Evolutionary conservation across 768 basidiomycete species (phyloP).

Genomic region (Obba rivulosa): DNA sequence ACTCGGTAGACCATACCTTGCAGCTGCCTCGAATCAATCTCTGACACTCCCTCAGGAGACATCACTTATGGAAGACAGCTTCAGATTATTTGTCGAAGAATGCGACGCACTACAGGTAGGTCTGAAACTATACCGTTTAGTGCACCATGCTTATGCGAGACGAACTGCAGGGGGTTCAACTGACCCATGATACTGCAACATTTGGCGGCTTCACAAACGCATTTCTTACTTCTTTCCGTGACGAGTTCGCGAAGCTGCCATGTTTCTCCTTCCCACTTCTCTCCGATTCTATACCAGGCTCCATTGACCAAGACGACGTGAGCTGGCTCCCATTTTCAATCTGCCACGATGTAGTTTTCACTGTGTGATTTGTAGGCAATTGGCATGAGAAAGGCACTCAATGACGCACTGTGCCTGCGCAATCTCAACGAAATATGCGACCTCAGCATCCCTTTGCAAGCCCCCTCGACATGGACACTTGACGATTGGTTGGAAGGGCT

Average conservation of each 20-base stretch:
- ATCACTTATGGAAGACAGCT: slow-evolving; percentile 63
- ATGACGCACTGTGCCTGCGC: slow-evolving; percentile 51
- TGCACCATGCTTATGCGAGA: neutral
- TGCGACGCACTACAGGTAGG: slow-evolving; percentile 68
- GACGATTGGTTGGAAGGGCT: slow-evolving; percentile 23
- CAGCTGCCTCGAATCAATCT: slow-evolving; percentile 1
- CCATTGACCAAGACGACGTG: slow-evolving; percentile 39
- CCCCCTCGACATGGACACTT: slow-evolving; percentile 20
- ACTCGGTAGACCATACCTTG: slow-evolving; percentile 39
- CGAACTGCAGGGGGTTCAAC: slow-evolving; percentile 4
- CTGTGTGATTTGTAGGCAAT: slow-evolving; percentile 1
- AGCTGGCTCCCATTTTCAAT: slow-evolving; percentile 16
- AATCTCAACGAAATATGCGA: slow-evolving; percentile 24
- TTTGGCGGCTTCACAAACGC: slow-evolving; percentile 65
- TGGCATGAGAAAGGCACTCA: slow-evolving; percentile 35
- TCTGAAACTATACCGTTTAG: neutral
- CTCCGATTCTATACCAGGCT: slow-evolving; percentile 35
- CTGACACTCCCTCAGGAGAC: slow-evolving; percentile 37
- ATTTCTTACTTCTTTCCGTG: slow-evolving; percentile 56
- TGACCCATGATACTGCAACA: slow-evolving; percentile 51
- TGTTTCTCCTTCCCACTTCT: slow-evolving; percentile 53
- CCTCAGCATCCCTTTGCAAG: slow-evolving; percentile 25
- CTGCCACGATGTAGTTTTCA: neutral
- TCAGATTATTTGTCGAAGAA: slow-evolving; percentile 68
- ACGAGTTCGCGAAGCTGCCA: slow-evolving; percentile 64